Conservation (phyloP, 257 asterid genomes). For the Leonotis leonurus region DNA sequence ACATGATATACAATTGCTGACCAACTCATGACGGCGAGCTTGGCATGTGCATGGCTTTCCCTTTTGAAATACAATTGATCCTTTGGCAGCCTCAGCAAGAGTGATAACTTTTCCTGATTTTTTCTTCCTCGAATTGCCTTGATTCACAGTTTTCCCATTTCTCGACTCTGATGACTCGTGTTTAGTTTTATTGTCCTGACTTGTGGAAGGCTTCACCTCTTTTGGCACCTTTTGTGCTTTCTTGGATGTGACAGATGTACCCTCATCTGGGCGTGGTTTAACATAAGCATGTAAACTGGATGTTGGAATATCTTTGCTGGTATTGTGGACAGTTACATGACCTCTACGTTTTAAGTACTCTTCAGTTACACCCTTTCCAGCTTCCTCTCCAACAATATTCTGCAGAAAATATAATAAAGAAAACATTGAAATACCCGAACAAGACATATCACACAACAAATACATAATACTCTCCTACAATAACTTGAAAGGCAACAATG, state of each 20-base stretch:
- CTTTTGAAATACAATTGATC: constrained; percentile 79
- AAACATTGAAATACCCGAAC: not conserved
- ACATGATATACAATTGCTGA: constrained; percentile 89
- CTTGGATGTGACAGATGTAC: constrained; percentile 27
- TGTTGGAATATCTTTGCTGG: constrained; percentile 31
- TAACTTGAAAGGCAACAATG: not conserved
- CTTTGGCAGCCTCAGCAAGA: constrained; percentile 91
- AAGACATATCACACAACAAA: not conserved
- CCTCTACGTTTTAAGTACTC: constrained; percentile 87
- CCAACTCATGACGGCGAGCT: constrained; percentile 75
- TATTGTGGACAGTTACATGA: constrained; percentile 27
- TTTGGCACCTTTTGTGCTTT: constrained; percentile 57
- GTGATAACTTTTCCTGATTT: constrained; percentile 76
- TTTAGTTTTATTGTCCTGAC: constrained; percentile 30
- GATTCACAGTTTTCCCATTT: constrained; percentile 26
- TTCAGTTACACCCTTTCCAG: constrained; percentile 54
- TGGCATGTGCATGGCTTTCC: constrained; percentile 96
- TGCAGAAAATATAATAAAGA: constrained; percentile 19
- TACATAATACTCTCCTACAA: not conserved
- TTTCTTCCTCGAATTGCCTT: constrained; percentile 59
- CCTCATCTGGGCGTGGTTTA: constrained; percentile 60
- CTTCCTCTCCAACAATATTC: constrained; percentile 89
- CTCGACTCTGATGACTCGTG: constrained; percentile 32
- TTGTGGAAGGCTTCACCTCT: constrained; percentile 33
- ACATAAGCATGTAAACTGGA: constrained; percentile 67